Evolutionary conservation across 768 basidiomycete species (phyloP).

Genomic region (Hygrocybe coccinea): DNA sequence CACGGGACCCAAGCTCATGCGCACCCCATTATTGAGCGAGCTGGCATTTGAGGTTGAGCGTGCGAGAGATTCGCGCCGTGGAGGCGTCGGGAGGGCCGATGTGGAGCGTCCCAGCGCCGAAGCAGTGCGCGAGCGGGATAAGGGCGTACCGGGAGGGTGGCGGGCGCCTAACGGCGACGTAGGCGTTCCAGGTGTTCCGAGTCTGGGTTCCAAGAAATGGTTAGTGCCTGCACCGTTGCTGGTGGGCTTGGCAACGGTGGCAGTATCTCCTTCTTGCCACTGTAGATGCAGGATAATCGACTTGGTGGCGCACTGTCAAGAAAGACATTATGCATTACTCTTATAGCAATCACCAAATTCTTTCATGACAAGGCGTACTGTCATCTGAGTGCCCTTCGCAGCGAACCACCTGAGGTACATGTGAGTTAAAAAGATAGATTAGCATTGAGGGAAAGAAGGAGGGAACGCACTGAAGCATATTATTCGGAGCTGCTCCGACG

Average conservation of each 20-base stretch:
- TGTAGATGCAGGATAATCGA: slow-evolving; percentile 80
- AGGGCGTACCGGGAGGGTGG: slow-evolving; percentile 10
- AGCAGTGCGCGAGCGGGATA: slow-evolving; percentile 42
- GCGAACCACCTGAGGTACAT: slow-evolving; percentile 69
- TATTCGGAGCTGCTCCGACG: slow-evolving; percentile 76
- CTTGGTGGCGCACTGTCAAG: slow-evolving; percentile 75
- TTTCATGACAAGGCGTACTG: slow-evolving; percentile 48
- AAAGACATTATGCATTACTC: neutral
- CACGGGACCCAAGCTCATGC: slow-evolving; percentile 35
- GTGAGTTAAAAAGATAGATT: slow-evolving; percentile 3
- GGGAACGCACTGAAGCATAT: slow-evolving; percentile 76
- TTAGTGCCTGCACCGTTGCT: neutral
- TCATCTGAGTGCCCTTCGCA: slow-evolving; percentile 86
- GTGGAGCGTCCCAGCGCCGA: slow-evolving; percentile 54
- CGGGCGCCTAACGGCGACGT: neutral
- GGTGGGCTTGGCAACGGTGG: neutral
- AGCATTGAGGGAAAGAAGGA: neutral
- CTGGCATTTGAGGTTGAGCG: slow-evolving; percentile 20
- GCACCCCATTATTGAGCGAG: slow-evolving; percentile 28
- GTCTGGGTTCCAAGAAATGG: neutral
- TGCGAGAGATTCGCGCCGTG: slow-evolving; percentile 36
- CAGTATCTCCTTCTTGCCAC: slow-evolving; percentile 66
- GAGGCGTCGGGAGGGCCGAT: slow-evolving; percentile 44
- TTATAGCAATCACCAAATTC: neutral
- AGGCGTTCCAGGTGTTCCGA: neutral